Percentiles rank a stretch among this genome's conserved stretches.
Conservation (phyloP, 177 flowering plant species). For the Vitis hybrid region DNA sequence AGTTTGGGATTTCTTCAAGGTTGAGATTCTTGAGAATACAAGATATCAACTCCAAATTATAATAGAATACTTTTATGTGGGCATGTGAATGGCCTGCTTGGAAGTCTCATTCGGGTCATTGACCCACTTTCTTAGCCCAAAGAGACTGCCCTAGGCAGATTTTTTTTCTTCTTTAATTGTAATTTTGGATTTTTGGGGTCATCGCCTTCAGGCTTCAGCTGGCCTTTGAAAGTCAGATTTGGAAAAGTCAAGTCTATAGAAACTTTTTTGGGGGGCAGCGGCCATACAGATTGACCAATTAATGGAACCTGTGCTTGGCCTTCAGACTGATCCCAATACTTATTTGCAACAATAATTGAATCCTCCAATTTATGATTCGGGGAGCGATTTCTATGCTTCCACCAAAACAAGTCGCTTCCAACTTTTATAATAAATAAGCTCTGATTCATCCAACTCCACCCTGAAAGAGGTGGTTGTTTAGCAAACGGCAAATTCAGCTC, state of each 20-base stretch:
- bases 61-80: conserved; percentile 1
- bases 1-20: conserved; percentile 21
- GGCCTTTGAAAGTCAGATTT: conserved; percentile 18
- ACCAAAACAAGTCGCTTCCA: no score
- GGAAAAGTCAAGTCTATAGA: background rate
- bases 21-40: conserved; percentile 1
- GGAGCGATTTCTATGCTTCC: no score
- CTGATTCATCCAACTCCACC: no score
- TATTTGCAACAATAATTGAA: no score
- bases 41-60: background rate
- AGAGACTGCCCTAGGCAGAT: conserved; percentile 4
- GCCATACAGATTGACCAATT: no score
- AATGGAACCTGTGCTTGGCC: no score
- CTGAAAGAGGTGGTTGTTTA: background rate
- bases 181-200: no score
- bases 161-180: background rate
- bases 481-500: background rate
- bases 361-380: no score
- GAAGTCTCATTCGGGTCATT: conserved; percentile 14
- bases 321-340: no score
- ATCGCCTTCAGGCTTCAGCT: no score
- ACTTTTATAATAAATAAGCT: no score
- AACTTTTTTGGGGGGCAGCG: background rate
- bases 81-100: conserved; percentile 6
- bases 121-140: conserved; percentile 17